Base-by-base conservation (phyloP, 768 basidiomycete species). In the Austroboletus festivus region DNA sequence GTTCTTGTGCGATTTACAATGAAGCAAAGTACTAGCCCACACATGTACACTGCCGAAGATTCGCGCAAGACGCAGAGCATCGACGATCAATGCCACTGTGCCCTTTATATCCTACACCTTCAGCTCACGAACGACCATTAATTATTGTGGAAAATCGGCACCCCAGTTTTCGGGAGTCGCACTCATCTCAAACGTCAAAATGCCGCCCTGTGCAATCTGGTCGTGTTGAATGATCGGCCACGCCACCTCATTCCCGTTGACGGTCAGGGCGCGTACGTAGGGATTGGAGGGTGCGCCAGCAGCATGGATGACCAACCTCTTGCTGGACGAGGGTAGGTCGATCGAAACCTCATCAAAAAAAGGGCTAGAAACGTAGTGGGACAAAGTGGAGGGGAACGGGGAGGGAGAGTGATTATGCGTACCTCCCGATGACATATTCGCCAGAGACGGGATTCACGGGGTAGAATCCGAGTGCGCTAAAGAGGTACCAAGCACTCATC, bases 401-500 rank as follows among this genome's bases (percentile, higher is more conserved):
- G 34, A 35, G 5, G 8, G 34, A 9, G 3, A 12, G 77, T 38
- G 12, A 28, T 6, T 12, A 28, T 5, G 28, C 28, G 28, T 59
- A 85, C 86, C 82, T 81, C 53, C 89, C 89, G 39, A 93, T 72
- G 47, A 89, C 72, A 52, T 91, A 92, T 57, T 81, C 79, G 2
- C 79, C 82, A 0, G 84, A 86, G 0, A 85, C 85, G 0, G 89
- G 89, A 60, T 91, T 85, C 34, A 91, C 87, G 31, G 87, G 88
- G 56, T 92, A 92, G 64, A 92, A 87, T 1, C 89, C 89, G 65
- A 93, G 74, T 0, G 87, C 81, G 42, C 81, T 84, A 69, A 89
- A 91, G 13, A 91, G 75, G 56, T 84, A 91, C 89, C 89, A 92
- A 0, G 89, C 86, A 57, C 85, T 88, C 89, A 92, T 92, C 62